Conservation (phyloP, 768 basidiomycete genomes). For the Leccinellum luteum region DNA sequence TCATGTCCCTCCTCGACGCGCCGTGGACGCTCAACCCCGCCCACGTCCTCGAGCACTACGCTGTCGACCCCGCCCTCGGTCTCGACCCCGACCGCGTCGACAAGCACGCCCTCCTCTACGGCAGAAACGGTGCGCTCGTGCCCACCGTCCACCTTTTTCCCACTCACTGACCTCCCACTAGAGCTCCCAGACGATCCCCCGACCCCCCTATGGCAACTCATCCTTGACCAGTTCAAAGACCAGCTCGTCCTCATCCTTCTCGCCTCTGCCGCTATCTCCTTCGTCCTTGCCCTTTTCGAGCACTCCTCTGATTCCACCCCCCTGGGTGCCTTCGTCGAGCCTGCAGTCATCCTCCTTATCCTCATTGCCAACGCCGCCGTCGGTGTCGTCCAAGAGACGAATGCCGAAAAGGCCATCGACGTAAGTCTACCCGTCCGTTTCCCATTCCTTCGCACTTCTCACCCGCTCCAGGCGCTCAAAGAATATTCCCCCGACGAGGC, state of each 20-base stretch:
- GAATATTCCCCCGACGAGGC: slow-evolving; percentile 98
- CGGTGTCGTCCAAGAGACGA: slow-evolving; percentile 95
- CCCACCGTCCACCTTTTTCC: neutral
- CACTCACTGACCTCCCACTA: slow-evolving; percentile 31
- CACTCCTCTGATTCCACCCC: slow-evolving; percentile 62
- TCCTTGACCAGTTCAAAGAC: slow-evolving; percentile 99
- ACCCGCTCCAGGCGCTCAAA: slow-evolving; percentile 70
- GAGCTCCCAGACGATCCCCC: slow-evolving; percentile 91
- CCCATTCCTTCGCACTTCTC: neutral
- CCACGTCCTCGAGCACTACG: slow-evolving; percentile 70
- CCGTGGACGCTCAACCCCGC: slow-evolving; percentile 78
- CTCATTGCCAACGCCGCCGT: slow-evolving; percentile 96
- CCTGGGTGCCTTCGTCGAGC: slow-evolving; percentile 91
- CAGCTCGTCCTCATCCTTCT: slow-evolving; percentile 96
- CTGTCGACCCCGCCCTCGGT: slow-evolving; percentile 60
- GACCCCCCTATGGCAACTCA: slow-evolving; percentile 90
- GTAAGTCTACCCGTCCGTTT: slow-evolving; percentile 47
- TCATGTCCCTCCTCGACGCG: slow-evolving; percentile 49
- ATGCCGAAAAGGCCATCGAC: slow-evolving; percentile 95
- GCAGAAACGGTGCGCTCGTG: slow-evolving; percentile 68
- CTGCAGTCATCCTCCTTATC: slow-evolving; percentile 91
- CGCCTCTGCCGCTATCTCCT: slow-evolving; percentile 89
- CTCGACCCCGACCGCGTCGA: slow-evolving; percentile 64
- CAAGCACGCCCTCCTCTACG: slow-evolving; percentile 76
- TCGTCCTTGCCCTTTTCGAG: slow-evolving; percentile 88